Percentiles rank a stretch among this genome's conserved stretches.
Evolutionary conservation across 805 yeast genomes (phyloP).

Genomic region (Lipomyces oligophaga): DNA sequence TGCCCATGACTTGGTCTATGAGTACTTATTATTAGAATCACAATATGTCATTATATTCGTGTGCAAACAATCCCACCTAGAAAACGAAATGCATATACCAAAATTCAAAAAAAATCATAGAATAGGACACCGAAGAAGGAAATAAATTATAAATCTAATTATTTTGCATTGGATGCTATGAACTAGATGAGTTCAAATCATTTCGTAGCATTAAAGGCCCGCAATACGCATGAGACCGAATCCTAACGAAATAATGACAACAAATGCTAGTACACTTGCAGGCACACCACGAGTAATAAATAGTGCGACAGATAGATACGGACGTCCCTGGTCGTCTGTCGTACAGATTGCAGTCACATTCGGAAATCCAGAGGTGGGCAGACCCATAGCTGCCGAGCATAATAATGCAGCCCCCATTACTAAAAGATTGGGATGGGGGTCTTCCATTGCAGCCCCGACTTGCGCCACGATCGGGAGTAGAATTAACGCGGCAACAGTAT

Average conservation of each 20-base stretch:
- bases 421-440: conserved; percentile 74
- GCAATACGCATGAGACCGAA: conserved; percentile 62
- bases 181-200: too few relatives aligned
- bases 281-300: conserved; percentile 92
- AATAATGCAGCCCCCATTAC: conserved; percentile 62
- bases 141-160: too few relatives aligned
- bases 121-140: too few relatives aligned
- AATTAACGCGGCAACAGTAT: conserved; percentile 94
- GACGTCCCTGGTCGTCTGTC: conserved; percentile 87
- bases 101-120: too few relatives aligned
- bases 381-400: conserved; percentile 95
- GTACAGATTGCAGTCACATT: conserved; percentile 95
- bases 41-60: too few relatives aligned
- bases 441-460: conserved; percentile 60
- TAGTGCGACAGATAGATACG: conserved; percentile 79
- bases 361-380: conserved; percentile 97
- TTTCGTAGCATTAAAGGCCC: conserved; percentile 49
- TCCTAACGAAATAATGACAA: conserved; percentile 73
- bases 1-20: too few relatives aligned
- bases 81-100: too few relatives aligned
- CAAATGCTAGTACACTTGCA: conserved; percentile 69
- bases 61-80: too few relatives aligned
- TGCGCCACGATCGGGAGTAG: conserved; percentile 86
- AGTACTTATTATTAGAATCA: too few relatives aligned
- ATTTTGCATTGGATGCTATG: too few relatives aligned